Conservation (phyloP, 2,329 filamentous ascomycete species). For the Colletotrichum sp. region DNA sequence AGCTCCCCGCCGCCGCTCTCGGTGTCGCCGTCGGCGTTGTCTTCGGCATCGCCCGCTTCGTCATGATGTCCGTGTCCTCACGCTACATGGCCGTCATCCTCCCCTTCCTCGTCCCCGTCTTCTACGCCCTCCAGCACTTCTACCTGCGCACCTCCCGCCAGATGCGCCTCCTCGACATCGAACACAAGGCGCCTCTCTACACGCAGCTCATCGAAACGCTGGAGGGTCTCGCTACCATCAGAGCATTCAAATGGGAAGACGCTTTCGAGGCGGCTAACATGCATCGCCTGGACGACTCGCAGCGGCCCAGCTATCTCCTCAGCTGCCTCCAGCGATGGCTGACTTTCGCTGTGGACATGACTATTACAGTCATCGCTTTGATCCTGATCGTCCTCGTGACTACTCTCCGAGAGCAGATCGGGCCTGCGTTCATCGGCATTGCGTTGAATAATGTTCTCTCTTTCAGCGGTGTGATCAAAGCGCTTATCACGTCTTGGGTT, state of each 20-base stretch:
- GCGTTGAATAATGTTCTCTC: slow-evolving; percentile 7
- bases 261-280: slow-evolving; percentile 43
- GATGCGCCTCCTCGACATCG: slow-evolving; percentile 39
- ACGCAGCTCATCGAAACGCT: slow-evolving; percentile 47
- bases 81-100: slow-evolving; percentile 36
- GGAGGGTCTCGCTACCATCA: slow-evolving; percentile 50
- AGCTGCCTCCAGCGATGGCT: slow-evolving; percentile 58
- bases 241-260: slow-evolving; percentile 54
- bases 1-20: slow-evolving; percentile 24
- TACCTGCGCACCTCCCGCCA: slow-evolving; percentile 43
- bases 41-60: slow-evolving; percentile 8
- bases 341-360: slow-evolving; percentile 50
- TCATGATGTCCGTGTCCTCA: slow-evolving; percentile 30
- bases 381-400: slow-evolving; percentile 49
- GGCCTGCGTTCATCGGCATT: slow-evolving; percentile 10
- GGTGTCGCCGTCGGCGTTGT: slow-evolving; percentile 18
- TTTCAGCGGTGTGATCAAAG: slow-evolving; percentile 3
- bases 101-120: slow-evolving; percentile 29
- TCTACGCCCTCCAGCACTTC: slow-evolving; percentile 34
- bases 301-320: slow-evolving; percentile 56
- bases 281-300: slow-evolving; percentile 49
- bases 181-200: slow-evolving; percentile 39
- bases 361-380: slow-evolving; percentile 48
- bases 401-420: slow-evolving; percentile 3
- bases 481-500: slow-evolving; percentile 14